Evolutionary conservation across 805 yeast species (phyloP).

Genomic region (Lipomyces kockii): DNA sequence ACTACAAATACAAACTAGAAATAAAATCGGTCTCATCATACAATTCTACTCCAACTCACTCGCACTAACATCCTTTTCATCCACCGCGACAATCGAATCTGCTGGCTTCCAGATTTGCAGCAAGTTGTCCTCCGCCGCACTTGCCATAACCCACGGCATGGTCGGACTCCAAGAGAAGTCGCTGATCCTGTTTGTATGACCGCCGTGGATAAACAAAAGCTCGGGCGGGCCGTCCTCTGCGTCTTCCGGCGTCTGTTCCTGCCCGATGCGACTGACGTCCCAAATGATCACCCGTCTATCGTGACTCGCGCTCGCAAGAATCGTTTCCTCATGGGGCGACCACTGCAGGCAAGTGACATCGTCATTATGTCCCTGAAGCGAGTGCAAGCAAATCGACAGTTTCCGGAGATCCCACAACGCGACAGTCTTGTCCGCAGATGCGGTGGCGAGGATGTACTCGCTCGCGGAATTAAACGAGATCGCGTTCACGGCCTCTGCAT

Average conservation of each 20-base stretch:
- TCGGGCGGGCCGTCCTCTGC: conserved; percentile 74
- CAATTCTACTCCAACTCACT: conserved; percentile 36
- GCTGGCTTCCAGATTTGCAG: conserved; percentile 79
- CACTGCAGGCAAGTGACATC: conserved; percentile 62
- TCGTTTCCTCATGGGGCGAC: conserved; percentile 54
- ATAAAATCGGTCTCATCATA: neutral
- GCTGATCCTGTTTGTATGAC: conserved; percentile 73
- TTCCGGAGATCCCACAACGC: conserved; percentile 77
- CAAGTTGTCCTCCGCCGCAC: conserved; percentile 76
- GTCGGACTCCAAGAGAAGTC: conserved; percentile 71
- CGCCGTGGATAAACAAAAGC: conserved; percentile 80
- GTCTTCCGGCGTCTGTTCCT: conserved; percentile 59
- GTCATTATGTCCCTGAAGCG: conserved; percentile 67
- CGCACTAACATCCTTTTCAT: conserved; percentile 47
- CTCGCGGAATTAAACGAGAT: conserved; percentile 67
- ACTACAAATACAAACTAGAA: neutral
- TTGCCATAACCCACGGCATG: conserved; percentile 61
- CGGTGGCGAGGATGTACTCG: conserved; percentile 66
- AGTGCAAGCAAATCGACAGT: conserved; percentile 61
- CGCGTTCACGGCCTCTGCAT: conserved; percentile 67
- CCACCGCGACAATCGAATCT: conserved; percentile 49
- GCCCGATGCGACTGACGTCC: conserved; percentile 66
- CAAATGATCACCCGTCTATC: conserved; percentile 76
- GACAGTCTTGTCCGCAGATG: conserved; percentile 75
- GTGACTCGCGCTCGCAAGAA: conserved; percentile 61